Conservation (phyloP, 768 basidiomycete species). For the Termitomyces heimii region DNA sequence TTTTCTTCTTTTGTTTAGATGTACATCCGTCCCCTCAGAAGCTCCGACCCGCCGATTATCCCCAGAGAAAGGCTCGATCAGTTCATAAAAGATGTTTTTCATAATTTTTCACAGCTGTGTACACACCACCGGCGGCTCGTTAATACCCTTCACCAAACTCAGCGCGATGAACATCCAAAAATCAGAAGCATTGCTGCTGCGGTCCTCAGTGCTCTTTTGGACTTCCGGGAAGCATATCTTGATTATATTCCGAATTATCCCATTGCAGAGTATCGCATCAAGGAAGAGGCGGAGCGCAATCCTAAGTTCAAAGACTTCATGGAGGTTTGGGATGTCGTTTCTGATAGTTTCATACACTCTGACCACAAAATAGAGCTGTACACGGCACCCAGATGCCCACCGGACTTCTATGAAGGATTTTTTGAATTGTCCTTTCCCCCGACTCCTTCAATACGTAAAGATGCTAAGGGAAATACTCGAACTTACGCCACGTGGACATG, state of each 20-base stretch:
- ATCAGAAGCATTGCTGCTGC: constrained; percentile 82
- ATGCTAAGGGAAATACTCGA: constrained; percentile 76
- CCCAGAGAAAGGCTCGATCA: constrained; percentile 59
- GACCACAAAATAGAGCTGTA: constrained; percentile 25
- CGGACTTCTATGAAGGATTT: constrained; percentile 88
- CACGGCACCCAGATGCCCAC: constrained; percentile 71
- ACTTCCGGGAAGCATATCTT: constrained; percentile 91
- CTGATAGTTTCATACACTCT: neutral
- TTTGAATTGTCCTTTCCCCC: constrained; percentile 85
- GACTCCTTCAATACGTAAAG: constrained; percentile 82
- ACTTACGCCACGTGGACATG: constrained; percentile 67
- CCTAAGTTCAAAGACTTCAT: constrained; percentile 72
- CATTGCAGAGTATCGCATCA: constrained; percentile 82
- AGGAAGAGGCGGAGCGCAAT: constrained; percentile 83
- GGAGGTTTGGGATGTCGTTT: constrained; percentile 43
- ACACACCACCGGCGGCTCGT: constrained; percentile 73
- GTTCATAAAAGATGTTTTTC: constrained; percentile 86
- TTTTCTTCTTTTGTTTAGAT: constrained; percentile 42
- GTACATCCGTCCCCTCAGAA: constrained; percentile 73
- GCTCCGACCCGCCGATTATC: constrained; percentile 75
- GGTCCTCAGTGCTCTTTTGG: constrained; percentile 81
- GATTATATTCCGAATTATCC: constrained; percentile 92
- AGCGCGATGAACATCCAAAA: constrained; percentile 80
- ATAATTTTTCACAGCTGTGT: constrained; percentile 77
- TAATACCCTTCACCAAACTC: constrained; percentile 76